Conservation (phyloP, 1,284 basidiomycete genomes). For the Ceratobasidium sp. region DNA sequence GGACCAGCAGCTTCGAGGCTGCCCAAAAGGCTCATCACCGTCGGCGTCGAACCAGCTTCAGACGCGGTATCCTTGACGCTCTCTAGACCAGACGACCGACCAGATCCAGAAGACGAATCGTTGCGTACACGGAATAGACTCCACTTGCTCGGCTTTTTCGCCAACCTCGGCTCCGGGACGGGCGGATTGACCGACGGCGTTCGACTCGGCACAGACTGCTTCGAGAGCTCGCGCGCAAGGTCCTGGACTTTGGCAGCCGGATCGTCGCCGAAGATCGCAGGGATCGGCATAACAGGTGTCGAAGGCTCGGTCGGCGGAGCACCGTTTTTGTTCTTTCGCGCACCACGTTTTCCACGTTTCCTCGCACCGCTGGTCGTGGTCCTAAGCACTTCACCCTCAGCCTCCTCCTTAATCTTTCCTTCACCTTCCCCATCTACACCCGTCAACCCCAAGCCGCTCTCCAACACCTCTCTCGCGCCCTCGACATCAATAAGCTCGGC, state of each 20-base stretch:
- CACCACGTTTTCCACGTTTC: constrained; percentile 83
- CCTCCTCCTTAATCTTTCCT: constrained; percentile 53
- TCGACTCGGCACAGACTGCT: constrained; percentile 50
- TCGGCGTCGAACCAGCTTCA: constrained; percentile 10
- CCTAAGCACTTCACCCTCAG: constrained; percentile 55
- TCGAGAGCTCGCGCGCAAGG: constrained; percentile 85
- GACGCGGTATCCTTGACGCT: constrained; percentile 10
- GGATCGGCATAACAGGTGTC: constrained; percentile 35
- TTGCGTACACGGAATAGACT: constrained; percentile 69
- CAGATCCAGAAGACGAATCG: constrained; percentile 26
- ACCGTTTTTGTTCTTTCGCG: constrained; percentile 74
- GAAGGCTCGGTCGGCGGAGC: constrained; percentile 43
- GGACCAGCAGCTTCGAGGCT: constrained; percentile 27
- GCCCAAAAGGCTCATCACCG: constrained; percentile 21
- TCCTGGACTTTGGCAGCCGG: constrained; percentile 84
- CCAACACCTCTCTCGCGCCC: constrained; percentile 29
- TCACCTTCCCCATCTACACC: constrained; percentile 41
- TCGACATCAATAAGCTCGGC: constrained; percentile 32
- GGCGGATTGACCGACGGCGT: constrained; percentile 51
- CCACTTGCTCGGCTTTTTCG: constrained; percentile 84
- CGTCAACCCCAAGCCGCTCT: constrained; percentile 22
- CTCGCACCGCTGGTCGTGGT: constrained; percentile 69
- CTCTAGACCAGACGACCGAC: constrained; percentile 1
- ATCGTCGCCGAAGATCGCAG: constrained; percentile 62
- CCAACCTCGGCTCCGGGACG: constrained; percentile 47